These are phyloP conservation scores for Yamadazyma olivae DNA, from an alignment of 805 yeast species.

Conservation along the genomic window DNA sequence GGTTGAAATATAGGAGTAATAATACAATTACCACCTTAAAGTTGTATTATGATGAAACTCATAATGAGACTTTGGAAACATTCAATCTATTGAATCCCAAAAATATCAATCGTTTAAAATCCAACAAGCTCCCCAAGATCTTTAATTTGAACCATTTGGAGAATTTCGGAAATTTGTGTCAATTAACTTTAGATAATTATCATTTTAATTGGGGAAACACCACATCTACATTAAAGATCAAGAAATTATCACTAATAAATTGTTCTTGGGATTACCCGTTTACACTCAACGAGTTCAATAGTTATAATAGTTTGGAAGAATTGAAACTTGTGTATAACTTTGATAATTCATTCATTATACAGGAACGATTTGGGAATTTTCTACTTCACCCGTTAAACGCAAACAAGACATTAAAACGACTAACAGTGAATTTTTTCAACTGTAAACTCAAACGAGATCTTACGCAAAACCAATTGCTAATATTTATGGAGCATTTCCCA, in stretches of 20 bases:
- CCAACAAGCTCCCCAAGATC: conserved; percentile 19
- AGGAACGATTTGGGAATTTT: conserved; percentile 35
- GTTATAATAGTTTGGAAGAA: conserved; percentile 16
- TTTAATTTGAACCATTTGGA: conserved; percentile 45
- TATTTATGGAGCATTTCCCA: conserved; percentile 11
- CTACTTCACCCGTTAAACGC: conserved; percentile 18
- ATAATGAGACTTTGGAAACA: conserved; percentile 14
- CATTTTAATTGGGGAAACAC: conserved; percentile 38
- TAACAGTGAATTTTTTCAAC: conserved; percentile 13
- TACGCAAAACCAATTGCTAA: conserved; percentile 9
- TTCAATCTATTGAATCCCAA: conserved; percentile 16
- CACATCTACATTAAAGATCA: neutral
- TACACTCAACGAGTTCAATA: conserved; percentile 34
- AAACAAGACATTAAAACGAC: conserved; percentile 14
- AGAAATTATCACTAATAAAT: conserved; percentile 28
- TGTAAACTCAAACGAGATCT: conserved; percentile 9
- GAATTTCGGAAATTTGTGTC: conserved; percentile 29
- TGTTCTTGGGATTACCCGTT: conserved; percentile 63
- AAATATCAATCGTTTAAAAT: conserved; percentile 12
- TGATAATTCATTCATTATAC: conserved; percentile 30
- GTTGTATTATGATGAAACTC: conserved; percentile 23
- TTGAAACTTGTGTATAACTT: conserved; percentile 24
- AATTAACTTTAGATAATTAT: conserved; percentile 37
- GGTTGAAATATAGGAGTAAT: conserved; percentile 36
- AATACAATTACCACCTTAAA: conserved; percentile 17